Evolutionary conservation across 441 rosid species (phyloP), one percentile per base, ranked within the genome.

Genomic region (Aleurites moluccanus): DNA sequence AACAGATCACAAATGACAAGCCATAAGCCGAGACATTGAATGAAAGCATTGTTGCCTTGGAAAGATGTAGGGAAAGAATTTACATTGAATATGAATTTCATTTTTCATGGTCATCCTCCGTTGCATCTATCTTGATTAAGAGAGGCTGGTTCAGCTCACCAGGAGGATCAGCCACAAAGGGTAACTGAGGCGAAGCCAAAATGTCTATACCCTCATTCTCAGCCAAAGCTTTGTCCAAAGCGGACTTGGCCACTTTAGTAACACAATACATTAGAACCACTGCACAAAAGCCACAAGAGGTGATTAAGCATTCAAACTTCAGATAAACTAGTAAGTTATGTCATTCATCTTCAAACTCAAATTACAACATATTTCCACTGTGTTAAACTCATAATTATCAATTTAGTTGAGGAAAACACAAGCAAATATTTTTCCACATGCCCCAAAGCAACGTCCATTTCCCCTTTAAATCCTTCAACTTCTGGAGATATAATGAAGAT

Each of bases 221-320:
- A 0, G 95, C 97, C 88, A 96, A 82, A 53, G 99, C 98, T 85
- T 92, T 96, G 38, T 86, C 91, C 79, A 96, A 78, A 35, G 99
- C 97, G 18, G 91, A 78, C 83, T 89, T 89, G n/a, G 99, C 99
- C 1, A 92, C 97, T 82, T 84, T 96, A 0, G 96, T 93, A 21
- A 92, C 94, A 52, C 90, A 86, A n/a, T 81, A 79, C 82, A 96
- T 91, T 67, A 96, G 79, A 61, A 93, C 59, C 82, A 81, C 99
- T 96, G 97, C 87, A 84, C 9, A 68, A 11, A 57, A 78, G 20
- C 59, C 21, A 53, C 67, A 74, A 74, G 16, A 33, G n/a, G 18
- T 7, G 20, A 63, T 3, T 56, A 49, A 30, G 8, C 7, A 44
- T 15, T 44, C 60, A 21, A 30, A 72, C 47, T 61, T 47, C 20